phyloP scores from a whole-genome alignment of 2,329 filamentous ascomycete species.

The Trichoderma lentiforme region DNA sequence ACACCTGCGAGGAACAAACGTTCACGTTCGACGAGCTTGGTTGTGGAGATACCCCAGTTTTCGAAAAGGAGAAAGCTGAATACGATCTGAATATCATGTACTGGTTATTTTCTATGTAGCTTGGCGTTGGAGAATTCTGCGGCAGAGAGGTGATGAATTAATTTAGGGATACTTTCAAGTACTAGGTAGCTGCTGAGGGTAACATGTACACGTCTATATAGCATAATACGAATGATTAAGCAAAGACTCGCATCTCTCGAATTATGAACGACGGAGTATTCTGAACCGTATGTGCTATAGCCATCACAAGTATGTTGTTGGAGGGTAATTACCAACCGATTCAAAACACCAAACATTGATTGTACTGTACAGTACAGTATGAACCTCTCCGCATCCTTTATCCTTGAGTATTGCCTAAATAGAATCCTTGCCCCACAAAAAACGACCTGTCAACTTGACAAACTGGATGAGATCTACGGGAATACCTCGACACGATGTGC shows the following conservation, averaged over 20 bases:
- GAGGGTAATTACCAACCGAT: neutral
- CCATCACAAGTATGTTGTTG: neutral
- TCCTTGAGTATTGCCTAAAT: neutral
- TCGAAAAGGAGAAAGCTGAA: neutral
- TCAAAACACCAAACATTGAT: neutral
- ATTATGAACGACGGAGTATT: neutral
- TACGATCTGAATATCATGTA: neutral
- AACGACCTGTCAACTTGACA: neutral
- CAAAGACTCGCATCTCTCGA: neutral
- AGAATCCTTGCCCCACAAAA: neutral
- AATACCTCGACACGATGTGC: neutral
- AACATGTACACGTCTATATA: neutral
- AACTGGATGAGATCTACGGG: constrained; percentile 1
- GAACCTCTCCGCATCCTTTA: neutral
- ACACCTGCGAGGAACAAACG: neutral
- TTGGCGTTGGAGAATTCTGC: neutral
- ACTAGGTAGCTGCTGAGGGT: neutral
- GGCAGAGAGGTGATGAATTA: neutral
- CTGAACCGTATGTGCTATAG: neutral
- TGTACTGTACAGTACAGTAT: neutral
- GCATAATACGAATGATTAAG: neutral
- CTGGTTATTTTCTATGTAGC: neutral
- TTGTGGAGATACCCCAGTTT: neutral
- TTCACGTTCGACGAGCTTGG: neutral
- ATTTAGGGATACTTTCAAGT: neutral